These are phyloP conservation scores for Penicillium sp. DNA, from an alignment of 2,329 filamentous ascomycete species.

Conservation along the genomic window DNA sequence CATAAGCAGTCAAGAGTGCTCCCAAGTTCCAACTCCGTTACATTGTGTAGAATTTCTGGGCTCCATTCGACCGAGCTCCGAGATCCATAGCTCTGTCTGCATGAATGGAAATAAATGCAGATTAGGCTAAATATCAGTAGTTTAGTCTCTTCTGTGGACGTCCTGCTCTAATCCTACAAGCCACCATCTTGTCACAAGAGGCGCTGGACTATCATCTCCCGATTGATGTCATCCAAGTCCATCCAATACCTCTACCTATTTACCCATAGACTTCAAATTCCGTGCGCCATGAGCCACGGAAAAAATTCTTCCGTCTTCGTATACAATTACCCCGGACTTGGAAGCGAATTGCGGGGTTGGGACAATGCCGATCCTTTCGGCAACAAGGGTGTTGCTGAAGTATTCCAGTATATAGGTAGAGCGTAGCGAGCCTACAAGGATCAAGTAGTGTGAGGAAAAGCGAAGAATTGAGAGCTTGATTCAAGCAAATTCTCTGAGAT, in stretches of 20 bases:
- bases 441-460: neutral
- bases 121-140: neutral
- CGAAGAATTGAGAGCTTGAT: neutral
- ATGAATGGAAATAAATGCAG: neutral
- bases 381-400: neutral
- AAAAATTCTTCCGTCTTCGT: slow-evolving; percentile 12
- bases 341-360: slow-evolving; percentile 16
- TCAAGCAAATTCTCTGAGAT: no score
- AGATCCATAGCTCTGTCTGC: neutral
- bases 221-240: neutral
- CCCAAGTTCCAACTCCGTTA: neutral
- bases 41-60: no score
- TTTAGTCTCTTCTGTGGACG: neutral
- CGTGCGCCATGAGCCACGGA: neutral
- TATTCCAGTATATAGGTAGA: neutral
- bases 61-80: no score
- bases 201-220: neutral
- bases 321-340: slow-evolving; percentile 13
- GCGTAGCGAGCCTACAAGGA: neutral
- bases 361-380: neutral
- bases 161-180: neutral
- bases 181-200: neutral
- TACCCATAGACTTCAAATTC: neutral
- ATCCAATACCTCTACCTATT: no score
- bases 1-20: neutral